Conservation (phyloP, 257 asterid species). For the Salvia miltiorrhiza region DNA sequence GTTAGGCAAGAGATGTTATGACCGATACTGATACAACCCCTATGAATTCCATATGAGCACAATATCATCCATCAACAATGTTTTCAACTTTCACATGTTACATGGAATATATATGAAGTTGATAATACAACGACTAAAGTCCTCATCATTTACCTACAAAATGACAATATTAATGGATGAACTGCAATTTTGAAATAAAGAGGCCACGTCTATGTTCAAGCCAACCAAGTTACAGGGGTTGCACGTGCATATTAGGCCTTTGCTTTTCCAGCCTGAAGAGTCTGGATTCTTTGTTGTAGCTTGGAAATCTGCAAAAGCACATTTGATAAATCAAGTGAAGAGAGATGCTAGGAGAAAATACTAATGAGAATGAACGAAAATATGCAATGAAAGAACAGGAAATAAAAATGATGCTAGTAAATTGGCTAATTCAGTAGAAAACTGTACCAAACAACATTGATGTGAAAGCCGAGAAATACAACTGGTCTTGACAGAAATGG, state of each 20-base stretch:
- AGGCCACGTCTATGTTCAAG: constrained; percentile 16
- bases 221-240: constrained; percentile 15
- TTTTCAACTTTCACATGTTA: constrained; percentile 15
- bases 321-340: background rate
- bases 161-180: constrained; percentile 14
- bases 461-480: background rate
- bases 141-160: constrained; percentile 28
- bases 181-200: constrained; percentile 17
- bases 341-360: background rate
- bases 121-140: background rate
- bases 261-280: constrained; percentile 80
- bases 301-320: constrained; percentile 51
- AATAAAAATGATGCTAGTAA: background rate
- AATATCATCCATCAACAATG: constrained; percentile 14
- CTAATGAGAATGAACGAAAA: background rate
- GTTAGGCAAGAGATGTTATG: constrained; percentile 10
- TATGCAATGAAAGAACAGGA: background rate
- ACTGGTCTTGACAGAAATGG: background rate
- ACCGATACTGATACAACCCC: background rate
- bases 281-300: constrained; percentile 79
- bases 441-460: background rate
- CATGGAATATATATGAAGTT: constrained; percentile 22
- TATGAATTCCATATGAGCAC: constrained; percentile 9
- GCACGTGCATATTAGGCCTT: constrained; percentile 46
- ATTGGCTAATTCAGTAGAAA: background rate